phyloP scores from a whole-genome alignment of 257 asterid genomes.

The Capsicum baccatum region DNA sequence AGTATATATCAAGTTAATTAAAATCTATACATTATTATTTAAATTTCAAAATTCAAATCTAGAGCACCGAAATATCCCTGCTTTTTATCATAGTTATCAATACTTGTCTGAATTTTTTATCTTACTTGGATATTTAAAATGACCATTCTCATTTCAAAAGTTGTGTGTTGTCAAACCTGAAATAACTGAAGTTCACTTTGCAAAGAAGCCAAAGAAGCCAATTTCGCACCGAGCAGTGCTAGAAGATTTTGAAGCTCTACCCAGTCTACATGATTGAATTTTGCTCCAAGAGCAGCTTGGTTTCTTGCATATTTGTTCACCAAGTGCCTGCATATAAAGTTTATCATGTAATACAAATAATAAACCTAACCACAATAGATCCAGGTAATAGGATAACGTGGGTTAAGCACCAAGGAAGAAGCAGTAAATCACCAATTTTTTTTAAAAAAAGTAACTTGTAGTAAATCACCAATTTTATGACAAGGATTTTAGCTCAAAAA shows the following conservation, averaged over 20 bases:
- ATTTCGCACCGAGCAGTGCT: slow-evolving; percentile 61
- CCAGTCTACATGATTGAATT: slow-evolving; percentile 78
- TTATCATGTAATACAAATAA: slow-evolving; percentile 3
- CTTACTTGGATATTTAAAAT: too few relatives aligned
- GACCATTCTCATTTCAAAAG: too few relatives aligned
- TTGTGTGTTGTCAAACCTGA: too few relatives aligned
- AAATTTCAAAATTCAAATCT: too few relatives aligned
- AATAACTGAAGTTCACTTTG: slow-evolving; percentile 47
- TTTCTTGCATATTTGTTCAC: slow-evolving; percentile 75
- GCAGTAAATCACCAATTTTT: not conserved
- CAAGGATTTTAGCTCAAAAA: slow-evolving; percentile 2
- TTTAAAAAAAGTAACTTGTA: too few relatives aligned
- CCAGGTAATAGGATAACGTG: slow-evolving; percentile 12
- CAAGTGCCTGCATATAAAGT: slow-evolving; percentile 59
- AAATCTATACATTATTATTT: too few relatives aligned
- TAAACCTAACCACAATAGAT: not conserved
- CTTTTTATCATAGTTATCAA: too few relatives aligned
- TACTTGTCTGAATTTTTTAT: too few relatives aligned
- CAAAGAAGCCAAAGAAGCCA: slow-evolving; percentile 36
- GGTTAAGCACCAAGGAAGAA: not conserved
- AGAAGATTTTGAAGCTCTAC: slow-evolving; percentile 77
- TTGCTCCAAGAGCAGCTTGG: slow-evolving; percentile 87
- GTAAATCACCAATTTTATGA: not conserved
- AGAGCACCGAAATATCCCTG: too few relatives aligned
- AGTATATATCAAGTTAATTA: too few relatives aligned